These are phyloP conservation scores for Blastobotrys muscicola DNA, from an alignment of 805 yeast species.

Conservation along the genomic window DNA sequence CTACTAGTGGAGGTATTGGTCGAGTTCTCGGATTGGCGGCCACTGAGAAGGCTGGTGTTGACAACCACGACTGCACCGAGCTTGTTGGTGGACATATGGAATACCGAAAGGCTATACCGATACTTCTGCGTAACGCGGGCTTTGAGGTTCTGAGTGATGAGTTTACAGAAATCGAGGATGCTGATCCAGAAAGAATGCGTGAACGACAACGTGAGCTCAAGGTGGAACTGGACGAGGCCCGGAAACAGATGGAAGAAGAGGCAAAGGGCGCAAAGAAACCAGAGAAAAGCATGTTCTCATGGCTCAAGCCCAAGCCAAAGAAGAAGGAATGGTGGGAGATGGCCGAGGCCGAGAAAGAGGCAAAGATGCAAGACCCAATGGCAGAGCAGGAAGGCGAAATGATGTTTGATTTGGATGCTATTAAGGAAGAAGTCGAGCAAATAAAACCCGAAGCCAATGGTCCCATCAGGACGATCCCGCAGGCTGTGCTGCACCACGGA, in stretches of 20 bases:
- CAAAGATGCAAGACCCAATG: slow-evolving; percentile 34
- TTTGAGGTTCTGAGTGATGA: slow-evolving; percentile 84
- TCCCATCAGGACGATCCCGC: not conserved
- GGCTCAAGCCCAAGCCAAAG: slow-evolving; percentile 41
- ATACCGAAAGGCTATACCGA: slow-evolving; percentile 91
- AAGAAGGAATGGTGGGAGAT: slow-evolving; percentile 51
- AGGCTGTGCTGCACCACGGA: too few relatives aligned
- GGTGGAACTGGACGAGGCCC: slow-evolving; percentile 78
- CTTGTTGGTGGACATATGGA: slow-evolving; percentile 92
- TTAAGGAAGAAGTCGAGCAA: slow-evolving; percentile 26
- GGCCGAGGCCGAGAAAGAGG: slow-evolving; percentile 29
- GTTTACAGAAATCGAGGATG: slow-evolving; percentile 91
- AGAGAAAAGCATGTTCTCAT: slow-evolving; percentile 31
- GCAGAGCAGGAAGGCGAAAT: slow-evolving; percentile 31
- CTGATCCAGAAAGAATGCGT: slow-evolving; percentile 79
- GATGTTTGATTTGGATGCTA: slow-evolving; percentile 33
- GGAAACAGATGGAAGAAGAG: slow-evolving; percentile 42
- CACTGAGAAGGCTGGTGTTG: slow-evolving; percentile 50
- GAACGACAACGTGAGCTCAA: slow-evolving; percentile 69
- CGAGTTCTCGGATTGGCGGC: slow-evolving; percentile 88
- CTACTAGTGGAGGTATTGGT: slow-evolving; percentile 88
- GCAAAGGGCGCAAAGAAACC: slow-evolving; percentile 8
- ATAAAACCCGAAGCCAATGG: not conserved
- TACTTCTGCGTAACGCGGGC: slow-evolving; percentile 53
- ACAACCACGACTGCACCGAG: slow-evolving; percentile 81